Evolutionary conservation across 2,329 filamentous ascomycete genomes (phyloP).

Genomic region (Arthrobotrys sinensis): DNA sequence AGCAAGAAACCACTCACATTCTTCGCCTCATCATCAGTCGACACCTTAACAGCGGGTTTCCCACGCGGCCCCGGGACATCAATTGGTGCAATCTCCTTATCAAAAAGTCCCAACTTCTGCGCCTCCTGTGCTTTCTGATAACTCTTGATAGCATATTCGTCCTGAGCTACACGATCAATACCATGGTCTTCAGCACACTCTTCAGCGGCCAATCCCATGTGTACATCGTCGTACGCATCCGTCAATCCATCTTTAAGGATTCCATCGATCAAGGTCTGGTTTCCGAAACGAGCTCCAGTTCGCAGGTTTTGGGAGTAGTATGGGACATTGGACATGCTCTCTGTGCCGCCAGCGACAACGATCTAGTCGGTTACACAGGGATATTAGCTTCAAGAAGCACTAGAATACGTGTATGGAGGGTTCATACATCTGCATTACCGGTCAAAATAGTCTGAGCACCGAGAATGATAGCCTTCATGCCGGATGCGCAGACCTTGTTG

Average conservation of each 20-base stretch:
- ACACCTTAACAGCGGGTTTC: slow-evolving; percentile 85
- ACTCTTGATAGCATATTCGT: slow-evolving; percentile 93
- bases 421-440: slow-evolving; percentile 80
- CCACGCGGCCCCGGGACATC: slow-evolving; percentile 89
- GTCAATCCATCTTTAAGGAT: slow-evolving; percentile 94
- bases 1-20: slow-evolving; percentile 73
- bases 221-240: slow-evolving; percentile 90
- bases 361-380: slow-evolving; percentile 69
- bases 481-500: slow-evolving; percentile 99
- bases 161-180: slow-evolving; percentile 87
- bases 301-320: slow-evolving; percentile 94
- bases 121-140: slow-evolving; percentile 95
- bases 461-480: slow-evolving; percentile 92
- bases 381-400: slow-evolving; percentile 4
- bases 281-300: slow-evolving; percentile 91
- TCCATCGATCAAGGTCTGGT: slow-evolving; percentile 89
- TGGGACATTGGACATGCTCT: slow-evolving; percentile 98
- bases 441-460: slow-evolving; percentile 98
- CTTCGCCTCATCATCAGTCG: slow-evolving; percentile 94
- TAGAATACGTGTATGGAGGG: neutral
- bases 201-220: slow-evolving; percentile 95
- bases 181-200: slow-evolving; percentile 88
- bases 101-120: slow-evolving; percentile 84
- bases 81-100: slow-evolving; percentile 88
- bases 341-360: slow-evolving; percentile 92